Conservation (phyloP, 257 asterid species). For the Solanum pimpinellifolium region DNA sequence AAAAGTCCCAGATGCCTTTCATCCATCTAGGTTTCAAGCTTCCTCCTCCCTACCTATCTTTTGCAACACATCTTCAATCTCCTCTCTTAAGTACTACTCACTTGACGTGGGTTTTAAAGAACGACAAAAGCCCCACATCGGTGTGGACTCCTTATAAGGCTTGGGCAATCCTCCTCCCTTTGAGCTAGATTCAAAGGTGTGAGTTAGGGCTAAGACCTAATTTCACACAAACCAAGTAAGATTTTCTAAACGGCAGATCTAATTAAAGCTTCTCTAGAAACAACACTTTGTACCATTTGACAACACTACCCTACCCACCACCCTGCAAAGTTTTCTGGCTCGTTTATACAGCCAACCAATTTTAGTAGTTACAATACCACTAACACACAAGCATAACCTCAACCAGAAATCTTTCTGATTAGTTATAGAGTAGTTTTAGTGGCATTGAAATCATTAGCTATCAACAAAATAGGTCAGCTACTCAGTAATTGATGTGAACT, state of each 20-base stretch:
- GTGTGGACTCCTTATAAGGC: no score
- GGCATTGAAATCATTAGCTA: not conserved
- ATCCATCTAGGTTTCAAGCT: not conserved
- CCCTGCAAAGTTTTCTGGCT: not conserved
- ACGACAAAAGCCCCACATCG: no score
- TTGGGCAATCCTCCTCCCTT: no score
- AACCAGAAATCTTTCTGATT: not conserved
- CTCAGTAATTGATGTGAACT: slow-evolving; percentile 10
- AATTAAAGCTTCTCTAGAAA: not conserved
- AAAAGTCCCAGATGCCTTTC: not conserved
- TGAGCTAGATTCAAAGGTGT: no score
- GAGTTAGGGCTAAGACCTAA: no score
- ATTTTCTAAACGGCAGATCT: not conserved
- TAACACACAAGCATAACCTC: not conserved
- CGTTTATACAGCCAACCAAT: not conserved
- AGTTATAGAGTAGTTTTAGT: not conserved
- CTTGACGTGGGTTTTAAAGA: no score
- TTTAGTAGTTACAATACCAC: not conserved
- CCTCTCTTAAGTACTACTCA: no score
- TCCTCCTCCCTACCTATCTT: not conserved
- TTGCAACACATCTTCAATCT: not conserved
- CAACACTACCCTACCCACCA: not conserved
- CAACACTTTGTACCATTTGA: not conserved
- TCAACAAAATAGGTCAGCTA: not conserved
- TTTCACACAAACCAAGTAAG: not conserved